These are phyloP conservation scores for Chrysanthemum makinoi DNA, from an alignment of 129 eudicot species.

Conservation along the genomic window DNA sequence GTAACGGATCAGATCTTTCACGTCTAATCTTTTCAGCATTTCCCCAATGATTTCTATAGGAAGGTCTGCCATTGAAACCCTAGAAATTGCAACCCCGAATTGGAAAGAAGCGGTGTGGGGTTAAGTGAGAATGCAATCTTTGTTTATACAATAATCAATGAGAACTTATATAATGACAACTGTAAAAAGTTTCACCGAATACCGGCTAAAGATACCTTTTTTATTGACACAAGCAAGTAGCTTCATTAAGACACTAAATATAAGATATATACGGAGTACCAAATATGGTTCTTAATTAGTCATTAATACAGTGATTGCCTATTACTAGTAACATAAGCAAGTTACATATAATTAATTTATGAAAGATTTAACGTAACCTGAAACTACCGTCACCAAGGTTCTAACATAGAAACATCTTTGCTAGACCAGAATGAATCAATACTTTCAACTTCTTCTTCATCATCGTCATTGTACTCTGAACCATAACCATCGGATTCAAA, in stretches of 20 bases:
- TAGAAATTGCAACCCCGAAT: neutral
- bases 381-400: slow-evolving; percentile 56
- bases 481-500: slow-evolving; percentile 45
- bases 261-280: neutral
- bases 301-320: neutral
- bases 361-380: neutral
- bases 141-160: neutral
- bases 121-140: neutral
- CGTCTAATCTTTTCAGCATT: slow-evolving; percentile 5
- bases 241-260: too few relatives aligned
- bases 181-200: too few relatives aligned
- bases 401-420: slow-evolving; percentile 30
- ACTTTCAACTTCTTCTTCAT: slow-evolving; percentile 41
- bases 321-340: slow-evolving; percentile 5
- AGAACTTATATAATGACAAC: neutral
- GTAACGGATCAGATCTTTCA: slow-evolving; percentile 11
- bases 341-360: neutral
- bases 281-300: slow-evolving; percentile 6
- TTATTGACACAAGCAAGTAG: neutral
- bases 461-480: slow-evolving; percentile 31
- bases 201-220: too few relatives aligned
- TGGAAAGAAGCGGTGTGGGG: neutral
- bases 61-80: slow-evolving; percentile 2
- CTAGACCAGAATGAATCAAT: slow-evolving; percentile 51
- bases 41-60: neutral